These are phyloP conservation scores for Diaporthe humulicola DNA, from an alignment of 2,329 filamentous ascomycete genomes.

Conservation along the genomic window DNA sequence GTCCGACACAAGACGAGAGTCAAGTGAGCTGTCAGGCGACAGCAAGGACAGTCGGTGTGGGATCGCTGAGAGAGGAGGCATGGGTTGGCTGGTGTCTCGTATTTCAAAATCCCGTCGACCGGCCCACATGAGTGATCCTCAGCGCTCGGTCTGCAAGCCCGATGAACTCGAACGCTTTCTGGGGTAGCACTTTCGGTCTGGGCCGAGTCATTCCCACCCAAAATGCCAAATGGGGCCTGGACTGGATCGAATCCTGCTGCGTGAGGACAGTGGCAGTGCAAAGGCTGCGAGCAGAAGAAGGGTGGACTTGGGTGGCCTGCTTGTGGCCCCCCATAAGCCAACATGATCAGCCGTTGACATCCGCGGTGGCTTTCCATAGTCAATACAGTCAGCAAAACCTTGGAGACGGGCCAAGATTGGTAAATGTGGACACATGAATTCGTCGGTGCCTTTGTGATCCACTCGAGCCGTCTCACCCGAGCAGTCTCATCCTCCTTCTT, in stretches of 20 bases:
- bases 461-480: slow-evolving; percentile 11
- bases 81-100: slow-evolving; percentile 12
- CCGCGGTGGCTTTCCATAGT: neutral
- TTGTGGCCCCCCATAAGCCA: neutral
- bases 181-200: slow-evolving; percentile 19
- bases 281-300: neutral
- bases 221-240: neutral
- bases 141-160: slow-evolving; percentile 2
- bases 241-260: slow-evolving; percentile 7
- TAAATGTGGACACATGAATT: slow-evolving; percentile 22
- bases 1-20: neutral
- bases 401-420: slow-evolving; percentile 14
- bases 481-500: neutral
- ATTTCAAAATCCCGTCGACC: neutral
- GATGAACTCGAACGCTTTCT: neutral
- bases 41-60: neutral
- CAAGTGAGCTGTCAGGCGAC: slow-evolving; percentile 11
- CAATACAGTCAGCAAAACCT: slow-evolving; percentile 9
- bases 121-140: slow-evolving; percentile 2
- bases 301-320: neutral
- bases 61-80: neutral
- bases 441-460: neutral
- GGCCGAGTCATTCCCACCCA: slow-evolving; percentile 17
- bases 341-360: slow-evolving; percentile 1
- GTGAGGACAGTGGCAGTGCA: slow-evolving; percentile 4